Conservation (phyloP, 177 flowering plant genomes). For the Vitis hybrid region DNA sequence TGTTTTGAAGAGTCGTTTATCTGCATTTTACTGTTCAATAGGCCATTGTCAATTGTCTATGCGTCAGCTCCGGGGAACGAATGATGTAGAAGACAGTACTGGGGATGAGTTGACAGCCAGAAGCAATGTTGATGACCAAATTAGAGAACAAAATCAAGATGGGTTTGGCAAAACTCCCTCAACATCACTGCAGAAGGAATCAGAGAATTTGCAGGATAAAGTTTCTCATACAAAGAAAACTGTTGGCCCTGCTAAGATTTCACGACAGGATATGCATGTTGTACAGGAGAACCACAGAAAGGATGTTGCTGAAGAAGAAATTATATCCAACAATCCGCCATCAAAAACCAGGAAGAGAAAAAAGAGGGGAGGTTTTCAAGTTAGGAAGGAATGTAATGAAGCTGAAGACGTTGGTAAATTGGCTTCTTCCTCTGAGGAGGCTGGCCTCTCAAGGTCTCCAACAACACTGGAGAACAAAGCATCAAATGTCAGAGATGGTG, state of each 20-base stretch:
- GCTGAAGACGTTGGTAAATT: conserved; percentile 13
- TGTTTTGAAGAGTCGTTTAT: conserved; percentile 36
- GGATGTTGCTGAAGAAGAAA: conserved; percentile 15
- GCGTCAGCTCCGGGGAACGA: conserved; percentile 27
- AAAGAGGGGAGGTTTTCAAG: conserved; percentile 13
- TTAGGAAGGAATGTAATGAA: conserved; percentile 4
- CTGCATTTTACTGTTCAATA: conserved; percentile 45
- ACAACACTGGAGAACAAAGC: conserved; percentile 9
- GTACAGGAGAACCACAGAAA: conserved; percentile 13
- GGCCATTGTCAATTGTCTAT: conserved; percentile 56
- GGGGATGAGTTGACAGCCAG: background rate
- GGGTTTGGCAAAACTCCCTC: conserved; percentile 22
- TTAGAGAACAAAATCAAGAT: conserved; percentile 5
- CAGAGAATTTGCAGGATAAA: conserved; percentile 11
- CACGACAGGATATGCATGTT: conserved; percentile 18
- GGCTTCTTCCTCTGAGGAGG: conserved; percentile 13
- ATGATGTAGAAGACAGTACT: conserved; percentile 23
- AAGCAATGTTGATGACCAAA: conserved; percentile 9
- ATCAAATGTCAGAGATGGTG: conserved; percentile 17
- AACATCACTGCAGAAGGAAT: no score
- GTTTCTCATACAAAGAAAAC: conserved; percentile 25
- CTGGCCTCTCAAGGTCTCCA: conserved; percentile 8
- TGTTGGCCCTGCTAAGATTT: conserved; percentile 31
- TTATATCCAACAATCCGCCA: conserved; percentile 6
- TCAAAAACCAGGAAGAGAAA: conserved; percentile 24